phyloP scores from a whole-genome alignment of 352 stramenopile genomes.

The Globisporangium emineosum region DNA sequence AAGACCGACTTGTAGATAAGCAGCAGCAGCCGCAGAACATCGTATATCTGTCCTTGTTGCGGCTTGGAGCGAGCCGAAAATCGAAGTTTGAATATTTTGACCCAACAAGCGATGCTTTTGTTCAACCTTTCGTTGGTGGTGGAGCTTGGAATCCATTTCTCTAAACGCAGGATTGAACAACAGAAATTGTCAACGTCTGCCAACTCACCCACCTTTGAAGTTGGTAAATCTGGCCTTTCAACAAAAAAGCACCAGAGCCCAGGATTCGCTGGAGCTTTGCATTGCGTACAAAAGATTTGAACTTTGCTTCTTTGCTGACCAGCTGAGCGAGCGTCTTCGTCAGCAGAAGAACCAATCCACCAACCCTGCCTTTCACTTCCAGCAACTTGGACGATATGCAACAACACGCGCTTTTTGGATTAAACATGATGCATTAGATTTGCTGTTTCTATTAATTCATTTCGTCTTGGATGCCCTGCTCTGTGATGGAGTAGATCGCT shows the following conservation, averaged over 20 bases:
- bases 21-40: background rate
- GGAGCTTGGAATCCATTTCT: no score
- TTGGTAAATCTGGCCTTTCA: no score
- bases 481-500: constrained; percentile 97
- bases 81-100: background rate
- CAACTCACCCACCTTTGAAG: no score
- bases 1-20: constrained; percentile 1
- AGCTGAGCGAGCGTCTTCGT: background rate
- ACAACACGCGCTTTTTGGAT: background rate
- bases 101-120: background rate
- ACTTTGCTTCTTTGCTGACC: background rate
- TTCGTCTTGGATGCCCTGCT: constrained; percentile 93
- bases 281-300: no score
- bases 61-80: background rate
- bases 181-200: no score
- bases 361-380: background rate
- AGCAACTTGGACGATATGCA: background rate
- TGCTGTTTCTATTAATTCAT: constrained; percentile 51
- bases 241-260: no score
- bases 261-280: no score
- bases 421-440: background rate
- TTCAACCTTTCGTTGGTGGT: no score
- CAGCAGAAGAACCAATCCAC: background rate
- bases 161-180: no score
- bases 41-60: background rate